Evolutionary conservation across 2,329 filamentous ascomycete genomes (phyloP).

Genomic region (Sphaerulina musiva): DNA sequence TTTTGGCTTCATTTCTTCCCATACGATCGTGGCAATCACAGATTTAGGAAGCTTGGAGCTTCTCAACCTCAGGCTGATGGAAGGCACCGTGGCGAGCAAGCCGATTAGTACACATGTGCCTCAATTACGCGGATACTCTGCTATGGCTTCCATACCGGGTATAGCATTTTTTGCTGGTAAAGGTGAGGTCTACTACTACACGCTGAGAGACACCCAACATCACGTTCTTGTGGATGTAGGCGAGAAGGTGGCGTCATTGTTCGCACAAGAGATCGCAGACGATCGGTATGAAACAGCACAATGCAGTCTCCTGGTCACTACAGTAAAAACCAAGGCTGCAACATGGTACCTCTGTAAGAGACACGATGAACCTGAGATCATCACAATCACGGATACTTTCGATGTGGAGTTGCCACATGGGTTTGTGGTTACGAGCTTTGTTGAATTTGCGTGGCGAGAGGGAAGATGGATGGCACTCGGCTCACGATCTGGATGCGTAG

Average conservation of each 20-base stretch:
- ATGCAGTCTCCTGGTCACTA: constrained; percentile 34
- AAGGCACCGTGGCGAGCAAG: background rate
- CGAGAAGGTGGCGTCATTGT: constrained; percentile 40
- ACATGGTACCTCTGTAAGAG: background rate
- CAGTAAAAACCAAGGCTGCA: constrained; percentile 28
- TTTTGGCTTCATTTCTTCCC: constrained; percentile 3
- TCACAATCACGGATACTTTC: background rate
- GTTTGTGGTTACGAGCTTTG: constrained; percentile 50
- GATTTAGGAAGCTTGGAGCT: constrained; percentile 3
- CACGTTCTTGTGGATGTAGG: constrained; percentile 1
- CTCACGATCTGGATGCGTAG: constrained; percentile 50
- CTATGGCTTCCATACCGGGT: constrained; percentile 37
- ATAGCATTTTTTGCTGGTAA: constrained; percentile 44
- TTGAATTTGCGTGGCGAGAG: constrained; percentile 9
- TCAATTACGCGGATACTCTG: constrained; percentile 44
- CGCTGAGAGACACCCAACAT: constrained; percentile 8
- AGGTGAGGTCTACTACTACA: constrained; percentile 41
- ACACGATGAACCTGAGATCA: background rate
- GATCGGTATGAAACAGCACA: background rate
- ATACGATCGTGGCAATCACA: constrained; percentile 4
- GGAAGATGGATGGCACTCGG: constrained; percentile 41
- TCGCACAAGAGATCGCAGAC: constrained; percentile 16
- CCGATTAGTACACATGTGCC: constrained; percentile 16
- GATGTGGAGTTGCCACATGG: background rate
- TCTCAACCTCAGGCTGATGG: background rate